Evolutionary conservation across 768 basidiomycete genomes (phyloP).

Genomic region (Cystobasidium ongulense): DNA sequence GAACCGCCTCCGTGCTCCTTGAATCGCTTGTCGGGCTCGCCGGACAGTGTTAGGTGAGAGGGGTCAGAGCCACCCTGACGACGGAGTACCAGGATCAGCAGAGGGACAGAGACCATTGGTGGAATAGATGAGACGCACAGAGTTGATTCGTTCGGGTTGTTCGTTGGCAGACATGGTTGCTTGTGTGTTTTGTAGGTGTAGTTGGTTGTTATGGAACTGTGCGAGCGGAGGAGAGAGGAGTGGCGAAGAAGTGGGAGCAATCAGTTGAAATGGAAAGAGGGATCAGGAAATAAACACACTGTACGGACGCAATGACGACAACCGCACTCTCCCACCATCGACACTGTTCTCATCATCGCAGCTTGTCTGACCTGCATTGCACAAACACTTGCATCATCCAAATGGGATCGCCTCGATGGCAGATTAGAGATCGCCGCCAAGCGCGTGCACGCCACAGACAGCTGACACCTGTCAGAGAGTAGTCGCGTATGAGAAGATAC

Average conservation of each 20-base stretch:
- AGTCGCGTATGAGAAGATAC: too few species aligned
- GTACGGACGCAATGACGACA: too few species aligned
- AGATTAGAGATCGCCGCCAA: too few species aligned
- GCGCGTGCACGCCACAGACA: too few species aligned
- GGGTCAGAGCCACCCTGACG: conserved; percentile 26
- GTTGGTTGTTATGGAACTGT: background rate
- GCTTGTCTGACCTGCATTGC: too few species aligned
- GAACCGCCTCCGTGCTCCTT: conserved; percentile 25
- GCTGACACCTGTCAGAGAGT: too few species aligned
- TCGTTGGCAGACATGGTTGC: conserved; percentile 26
- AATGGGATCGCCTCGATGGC: too few species aligned
- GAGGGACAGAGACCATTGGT: background rate
- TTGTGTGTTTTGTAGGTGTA: background rate
- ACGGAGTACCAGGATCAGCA: background rate
- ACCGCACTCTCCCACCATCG: too few species aligned
- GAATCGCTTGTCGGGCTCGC: conserved; percentile 30
- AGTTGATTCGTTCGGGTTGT: conserved; percentile 25
- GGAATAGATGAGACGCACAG: background rate
- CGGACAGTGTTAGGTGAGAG: conserved; percentile 4
- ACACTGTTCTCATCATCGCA: too few species aligned
- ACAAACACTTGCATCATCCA: too few species aligned
- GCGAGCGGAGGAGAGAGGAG: background rate
- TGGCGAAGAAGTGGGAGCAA: background rate
- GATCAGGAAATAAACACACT: too few species aligned
- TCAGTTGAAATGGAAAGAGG: too few species aligned